Percentiles rank a stretch among this genome's conserved stretches.
These are phyloP conservation scores for Millerozyma acaciae DNA, from an alignment of 805 yeast genomes.

Conservation along the genomic window DNA sequence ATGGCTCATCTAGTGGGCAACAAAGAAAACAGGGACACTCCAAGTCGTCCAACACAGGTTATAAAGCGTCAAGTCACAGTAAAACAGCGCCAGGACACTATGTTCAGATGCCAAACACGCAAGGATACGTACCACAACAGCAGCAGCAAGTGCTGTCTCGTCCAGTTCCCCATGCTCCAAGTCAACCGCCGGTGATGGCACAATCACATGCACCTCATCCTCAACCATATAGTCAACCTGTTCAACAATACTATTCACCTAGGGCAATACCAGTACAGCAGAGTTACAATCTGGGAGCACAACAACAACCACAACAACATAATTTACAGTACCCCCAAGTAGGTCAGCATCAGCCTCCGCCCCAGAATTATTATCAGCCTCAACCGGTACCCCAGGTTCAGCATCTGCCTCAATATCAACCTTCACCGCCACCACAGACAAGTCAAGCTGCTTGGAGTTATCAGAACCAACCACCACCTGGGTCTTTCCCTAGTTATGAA, in stretches of 20 bases:
- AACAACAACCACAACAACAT: constrained; percentile 10
- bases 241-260: no score
- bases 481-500: constrained; percentile 6
- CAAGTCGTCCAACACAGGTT: constrained; percentile 3
- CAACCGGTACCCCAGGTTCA: constrained; percentile 9
- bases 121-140: constrained; percentile 10
- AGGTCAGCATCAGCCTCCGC: constrained; percentile 7
- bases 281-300: no score
- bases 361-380: constrained; percentile 12
- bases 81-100: constrained; percentile 15
- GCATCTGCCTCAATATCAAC: constrained; percentile 25
- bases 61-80: constrained; percentile 11
- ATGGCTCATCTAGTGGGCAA: constrained; percentile 6
- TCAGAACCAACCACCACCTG: constrained; percentile 9
- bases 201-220: no score
- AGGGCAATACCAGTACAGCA: no score
- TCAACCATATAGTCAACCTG: no score
- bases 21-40: constrained; percentile 6
- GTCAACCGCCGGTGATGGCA: constrained; percentile 8
- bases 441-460: constrained; percentile 7
- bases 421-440: constrained; percentile 17
- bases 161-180: no score
- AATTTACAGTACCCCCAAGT: constrained; percentile 11
- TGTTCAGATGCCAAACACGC: constrained; percentile 11
- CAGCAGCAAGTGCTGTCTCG: no score